A percentile compares a stretch with the other conserved stretches of the same genome.
Conservation (phyloP, 2,329 filamentous ascomycete species). For the Aspergillus sp. region DNA sequence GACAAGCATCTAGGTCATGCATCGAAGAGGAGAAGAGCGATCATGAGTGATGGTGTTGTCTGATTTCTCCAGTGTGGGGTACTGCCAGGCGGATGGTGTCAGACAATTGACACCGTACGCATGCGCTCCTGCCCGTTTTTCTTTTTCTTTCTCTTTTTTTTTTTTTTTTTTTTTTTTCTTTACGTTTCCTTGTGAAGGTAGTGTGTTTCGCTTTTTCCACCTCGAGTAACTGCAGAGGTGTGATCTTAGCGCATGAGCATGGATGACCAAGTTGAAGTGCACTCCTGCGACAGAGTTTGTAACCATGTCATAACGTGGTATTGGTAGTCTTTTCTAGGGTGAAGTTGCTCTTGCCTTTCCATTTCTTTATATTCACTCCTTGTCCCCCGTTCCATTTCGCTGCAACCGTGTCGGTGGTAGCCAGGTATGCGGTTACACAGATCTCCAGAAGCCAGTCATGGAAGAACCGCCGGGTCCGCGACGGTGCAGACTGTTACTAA, state of each 20-base stretch:
- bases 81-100: not conserved
- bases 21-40: slow-evolving; percentile 4
- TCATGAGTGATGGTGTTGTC: slow-evolving; percentile 6
- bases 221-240: not conserved
- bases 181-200: not conserved
- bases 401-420: not conserved
- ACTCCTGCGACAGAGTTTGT: not conserved
- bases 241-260: not conserved
- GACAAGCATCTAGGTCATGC: slow-evolving; percentile 11
- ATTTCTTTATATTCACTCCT: not conserved
- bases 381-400: not conserved
- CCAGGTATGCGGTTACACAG: not conserved
- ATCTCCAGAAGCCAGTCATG: not conserved
- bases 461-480: slow-evolving; percentile 1
- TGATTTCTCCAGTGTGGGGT: slow-evolving; percentile 10
- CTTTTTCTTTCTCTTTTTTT: not conserved
- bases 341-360: not conserved
- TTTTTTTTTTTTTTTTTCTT: not conserved
- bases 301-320: not conserved
- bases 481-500: not conserved
- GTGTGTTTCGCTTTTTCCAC: not conserved
- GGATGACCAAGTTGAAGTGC: not conserved
- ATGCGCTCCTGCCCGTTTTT: not conserved
- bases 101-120: not conserved
- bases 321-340: not conserved